Conservation (phyloP, 1,139 yeast species). For the Scheffersomyces insectosa region DNA sequence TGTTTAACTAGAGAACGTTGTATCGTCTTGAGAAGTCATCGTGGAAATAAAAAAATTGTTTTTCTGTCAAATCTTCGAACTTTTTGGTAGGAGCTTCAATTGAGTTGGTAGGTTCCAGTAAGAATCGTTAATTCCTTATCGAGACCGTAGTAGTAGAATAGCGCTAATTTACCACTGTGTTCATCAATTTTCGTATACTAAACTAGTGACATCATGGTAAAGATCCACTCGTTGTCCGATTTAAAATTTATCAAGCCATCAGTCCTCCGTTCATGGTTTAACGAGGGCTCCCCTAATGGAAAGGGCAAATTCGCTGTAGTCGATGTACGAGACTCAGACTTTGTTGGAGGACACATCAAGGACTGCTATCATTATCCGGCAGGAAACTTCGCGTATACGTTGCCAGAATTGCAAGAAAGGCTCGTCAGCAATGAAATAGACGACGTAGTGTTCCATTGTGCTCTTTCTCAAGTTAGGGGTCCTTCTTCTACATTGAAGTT, state of each 20-base stretch:
- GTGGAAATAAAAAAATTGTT: too few species aligned
- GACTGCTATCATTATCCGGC: constrained; percentile 66
- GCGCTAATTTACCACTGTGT: background rate
- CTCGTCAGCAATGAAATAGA: constrained; percentile 35
- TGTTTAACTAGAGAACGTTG: too few species aligned
- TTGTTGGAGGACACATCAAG: constrained; percentile 65
- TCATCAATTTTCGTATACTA: too few species aligned
- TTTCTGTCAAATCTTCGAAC: too few species aligned
- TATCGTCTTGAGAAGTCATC: too few species aligned
- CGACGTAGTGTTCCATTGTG: constrained; percentile 85
- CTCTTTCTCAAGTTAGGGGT: constrained; percentile 85
- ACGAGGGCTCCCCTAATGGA: constrained; percentile 36
- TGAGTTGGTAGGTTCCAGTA: too few species aligned
- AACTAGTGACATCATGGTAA: background rate
- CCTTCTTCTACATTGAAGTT: constrained; percentile 79
- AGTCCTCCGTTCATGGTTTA: constrained; percentile 48
- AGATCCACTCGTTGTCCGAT: constrained; percentile 8
- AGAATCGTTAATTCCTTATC: background rate
- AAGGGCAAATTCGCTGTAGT: constrained; percentile 59
- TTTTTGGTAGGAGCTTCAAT: too few species aligned
- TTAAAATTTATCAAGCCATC: constrained; percentile 45
- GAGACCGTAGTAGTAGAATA: background rate
- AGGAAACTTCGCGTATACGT: constrained; percentile 39
- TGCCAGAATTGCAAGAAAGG: constrained; percentile 43
- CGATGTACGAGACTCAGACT: constrained; percentile 87